Conservation (phyloP, 306 rosid genomes). For the Gillenia trifoliata region DNA sequence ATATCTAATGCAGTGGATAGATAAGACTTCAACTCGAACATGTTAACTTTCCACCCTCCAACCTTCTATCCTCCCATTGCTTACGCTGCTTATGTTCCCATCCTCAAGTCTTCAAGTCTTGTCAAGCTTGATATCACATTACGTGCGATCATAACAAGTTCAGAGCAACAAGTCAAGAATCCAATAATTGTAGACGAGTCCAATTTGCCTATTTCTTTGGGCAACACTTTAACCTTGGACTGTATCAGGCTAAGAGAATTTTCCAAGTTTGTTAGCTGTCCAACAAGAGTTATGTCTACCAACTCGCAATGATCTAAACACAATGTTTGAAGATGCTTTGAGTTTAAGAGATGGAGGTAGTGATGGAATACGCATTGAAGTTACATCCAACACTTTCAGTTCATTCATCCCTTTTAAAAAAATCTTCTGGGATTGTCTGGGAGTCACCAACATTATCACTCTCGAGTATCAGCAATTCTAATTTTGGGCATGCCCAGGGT, state of each 20-base stretch:
- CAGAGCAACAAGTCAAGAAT: background rate
- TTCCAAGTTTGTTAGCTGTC: slow-evolving; percentile 10
- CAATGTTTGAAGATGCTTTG: slow-evolving; percentile 15
- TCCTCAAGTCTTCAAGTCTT: slow-evolving; percentile 9
- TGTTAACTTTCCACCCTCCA: too few species aligned
- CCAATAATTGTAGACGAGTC: slow-evolving; percentile 1
- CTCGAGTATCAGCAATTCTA: background rate
- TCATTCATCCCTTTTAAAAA: slow-evolving; percentile 13
- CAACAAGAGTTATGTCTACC: slow-evolving; percentile 3
- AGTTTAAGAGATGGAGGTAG: slow-evolving; percentile 16
- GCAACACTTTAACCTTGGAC: background rate
- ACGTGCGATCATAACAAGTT: background rate
- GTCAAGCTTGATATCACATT: slow-evolving; percentile 6
- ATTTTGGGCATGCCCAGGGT: slow-evolving; percentile 5
- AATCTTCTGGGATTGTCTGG: background rate
- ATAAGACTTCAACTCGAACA: too few species aligned
- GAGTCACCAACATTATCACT: background rate
- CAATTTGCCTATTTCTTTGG: background rate
- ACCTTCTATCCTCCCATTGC: slow-evolving; percentile 3
- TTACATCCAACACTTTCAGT: slow-evolving; percentile 19
- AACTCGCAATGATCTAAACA: background rate
- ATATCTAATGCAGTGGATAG: too few species aligned
- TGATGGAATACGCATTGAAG: background rate
- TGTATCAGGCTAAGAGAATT: background rate
- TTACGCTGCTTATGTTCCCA: background rate